Conservation (phyloP, 2,329 filamentous ascomycete genomes). For the Purpureocillium takamizusanense region DNA sequence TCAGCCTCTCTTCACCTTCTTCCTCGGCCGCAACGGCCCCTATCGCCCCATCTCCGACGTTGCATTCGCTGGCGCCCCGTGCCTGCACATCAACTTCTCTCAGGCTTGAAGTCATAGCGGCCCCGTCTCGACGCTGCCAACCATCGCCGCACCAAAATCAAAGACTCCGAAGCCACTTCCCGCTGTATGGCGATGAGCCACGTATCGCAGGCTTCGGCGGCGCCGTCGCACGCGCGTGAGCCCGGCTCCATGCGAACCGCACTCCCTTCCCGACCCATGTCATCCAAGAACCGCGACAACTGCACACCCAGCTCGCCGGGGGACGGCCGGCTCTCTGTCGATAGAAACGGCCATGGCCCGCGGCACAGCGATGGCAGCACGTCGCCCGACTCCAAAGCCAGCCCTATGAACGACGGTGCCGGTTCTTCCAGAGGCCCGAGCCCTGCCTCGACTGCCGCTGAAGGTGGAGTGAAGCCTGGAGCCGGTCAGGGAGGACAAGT, state of each 20-base stretch:
- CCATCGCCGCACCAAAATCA: background rate
- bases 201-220: slow-evolving; percentile 13
- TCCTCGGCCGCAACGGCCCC: too few species aligned
- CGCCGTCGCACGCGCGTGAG: slow-evolving; percentile 20
- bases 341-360: slow-evolving; percentile 12
- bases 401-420: slow-evolving; percentile 11
- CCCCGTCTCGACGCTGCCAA: too few species aligned
- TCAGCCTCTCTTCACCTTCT: too few species aligned
- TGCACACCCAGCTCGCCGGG: slow-evolving; percentile 6
- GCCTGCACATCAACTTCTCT: too few species aligned
- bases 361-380: slow-evolving; percentile 13
- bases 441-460: slow-evolving; percentile 12
- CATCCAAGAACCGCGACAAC: slow-evolving; percentile 18
- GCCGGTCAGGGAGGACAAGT: slow-evolving; percentile 49
- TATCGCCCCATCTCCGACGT: too few species aligned
- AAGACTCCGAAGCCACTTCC: background rate
- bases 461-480: slow-evolving; percentile 7
- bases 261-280: slow-evolving; percentile 27
- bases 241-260: slow-evolving; percentile 22
- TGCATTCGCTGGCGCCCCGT: too few species aligned
- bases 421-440: slow-evolving; percentile 18
- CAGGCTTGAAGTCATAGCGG: too few species aligned
- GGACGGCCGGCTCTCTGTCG: slow-evolving; percentile 13
- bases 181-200: slow-evolving; percentile 21
- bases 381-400: slow-evolving; percentile 17